Percentiles rank a stretch among this genome's conserved stretches.
phyloP scores from a whole-genome alignment of 106 monocot genomes.

The Amphibolis antarctica region DNA sequence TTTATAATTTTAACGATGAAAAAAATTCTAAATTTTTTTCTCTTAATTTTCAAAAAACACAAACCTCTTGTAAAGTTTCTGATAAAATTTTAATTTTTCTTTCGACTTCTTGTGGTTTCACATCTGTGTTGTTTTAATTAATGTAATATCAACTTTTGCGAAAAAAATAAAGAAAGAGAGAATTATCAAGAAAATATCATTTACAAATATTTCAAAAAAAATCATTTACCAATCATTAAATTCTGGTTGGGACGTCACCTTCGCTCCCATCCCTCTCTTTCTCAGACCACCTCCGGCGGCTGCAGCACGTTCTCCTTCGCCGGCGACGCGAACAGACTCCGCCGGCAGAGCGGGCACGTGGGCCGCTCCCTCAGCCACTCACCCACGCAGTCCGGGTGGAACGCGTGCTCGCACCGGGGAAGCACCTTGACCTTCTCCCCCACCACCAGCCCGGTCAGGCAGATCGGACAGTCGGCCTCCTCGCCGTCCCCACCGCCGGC shows the following conservation, averaged over 20 bases:
- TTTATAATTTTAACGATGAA: background rate
- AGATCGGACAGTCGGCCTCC: slow-evolving; percentile 36
- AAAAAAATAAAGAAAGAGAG: too few species aligned
- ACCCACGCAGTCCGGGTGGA: slow-evolving; percentile 54
- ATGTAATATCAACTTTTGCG: too few species aligned
- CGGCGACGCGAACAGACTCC: background rate
- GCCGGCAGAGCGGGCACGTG: slow-evolving; percentile 53
- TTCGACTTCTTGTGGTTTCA: too few species aligned
- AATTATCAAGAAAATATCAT: too few species aligned
- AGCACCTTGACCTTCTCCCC: slow-evolving; percentile 48
- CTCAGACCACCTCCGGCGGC: background rate
- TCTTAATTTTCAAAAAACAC: background rate
- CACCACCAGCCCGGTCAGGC: slow-evolving; percentile 21
- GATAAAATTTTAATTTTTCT: too few species aligned
- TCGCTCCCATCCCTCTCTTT: background rate
- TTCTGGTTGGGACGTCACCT: too few species aligned
- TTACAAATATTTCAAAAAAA: too few species aligned
- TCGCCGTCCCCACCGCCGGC: background rate
- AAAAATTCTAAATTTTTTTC: background rate
- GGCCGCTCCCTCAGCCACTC: slow-evolving; percentile 35
- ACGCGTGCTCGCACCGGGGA: slow-evolving; percentile 35
- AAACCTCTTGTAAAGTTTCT: background rate
- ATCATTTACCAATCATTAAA: too few species aligned
- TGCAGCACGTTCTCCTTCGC: background rate
- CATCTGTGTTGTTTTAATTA: too few species aligned